A percentile compares a stretch with the other conserved stretches of the same genome.
Conservation (phyloP, 371 early-diverging fungal species). For the Syncephalastrum racemosum region DNA sequence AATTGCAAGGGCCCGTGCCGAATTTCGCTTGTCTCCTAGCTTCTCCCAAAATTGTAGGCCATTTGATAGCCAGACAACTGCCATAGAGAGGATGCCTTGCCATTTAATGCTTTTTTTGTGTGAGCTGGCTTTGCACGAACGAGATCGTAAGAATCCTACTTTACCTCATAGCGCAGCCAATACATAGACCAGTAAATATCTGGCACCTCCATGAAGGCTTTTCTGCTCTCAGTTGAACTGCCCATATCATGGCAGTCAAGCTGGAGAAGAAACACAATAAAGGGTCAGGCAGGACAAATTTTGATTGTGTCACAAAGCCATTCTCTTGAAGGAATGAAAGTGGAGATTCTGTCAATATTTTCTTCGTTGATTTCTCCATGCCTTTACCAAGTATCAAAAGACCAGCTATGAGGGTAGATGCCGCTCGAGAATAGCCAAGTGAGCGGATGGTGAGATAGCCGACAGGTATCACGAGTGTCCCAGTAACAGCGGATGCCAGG, state of each 20-base stretch:
- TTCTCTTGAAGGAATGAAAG: slow-evolving; percentile 15
- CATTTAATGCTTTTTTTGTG: slow-evolving; percentile 26
- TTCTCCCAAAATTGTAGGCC: slow-evolving; percentile 79
- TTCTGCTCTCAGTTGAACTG: slow-evolving; percentile 9
- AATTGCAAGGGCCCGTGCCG: neutral
- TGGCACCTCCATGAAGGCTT: neutral
- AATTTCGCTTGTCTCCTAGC: slow-evolving; percentile 65
- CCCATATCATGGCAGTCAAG: slow-evolving; percentile 15
- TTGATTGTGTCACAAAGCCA: slow-evolving; percentile 36
- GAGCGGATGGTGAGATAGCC: slow-evolving; percentile 28
- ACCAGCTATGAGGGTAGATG: slow-evolving; percentile 33
- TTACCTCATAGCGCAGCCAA: slow-evolving; percentile 17
- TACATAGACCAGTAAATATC: slow-evolving; percentile 5
- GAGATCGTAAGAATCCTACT: neutral
- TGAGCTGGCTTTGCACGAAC: neutral
- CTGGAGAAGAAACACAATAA: slow-evolving; percentile 22
- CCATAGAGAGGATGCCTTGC: slow-evolving; percentile 23
- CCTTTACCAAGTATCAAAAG: slow-evolving; percentile 33
- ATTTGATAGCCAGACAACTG: slow-evolving; percentile 57
- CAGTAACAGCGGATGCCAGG: slow-evolving; percentile 24
- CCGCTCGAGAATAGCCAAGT: slow-evolving; percentile 25
- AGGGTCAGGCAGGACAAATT: slow-evolving; percentile 26
- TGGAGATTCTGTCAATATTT: neutral
- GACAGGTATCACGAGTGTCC: slow-evolving; percentile 28
- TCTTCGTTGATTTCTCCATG: neutral